Base-by-base conservation (phyloP, 78 protist species). In the Bodo saltans region DNA sequence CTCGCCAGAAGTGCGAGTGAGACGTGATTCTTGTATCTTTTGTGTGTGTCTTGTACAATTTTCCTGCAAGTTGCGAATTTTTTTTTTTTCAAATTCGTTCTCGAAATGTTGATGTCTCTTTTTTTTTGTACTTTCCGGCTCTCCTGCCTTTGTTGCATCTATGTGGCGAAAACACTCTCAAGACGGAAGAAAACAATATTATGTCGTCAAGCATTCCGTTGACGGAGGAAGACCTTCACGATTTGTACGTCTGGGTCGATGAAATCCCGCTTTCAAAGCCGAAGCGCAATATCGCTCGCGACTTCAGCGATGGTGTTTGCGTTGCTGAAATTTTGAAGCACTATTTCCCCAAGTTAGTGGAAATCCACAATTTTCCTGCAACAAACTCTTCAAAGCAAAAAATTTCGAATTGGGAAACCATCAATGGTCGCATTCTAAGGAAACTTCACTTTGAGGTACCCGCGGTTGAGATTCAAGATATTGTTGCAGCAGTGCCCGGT, bases 261-360 rank as follows among this genome's bases (percentile, higher is more conserved):
- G 74, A 78, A 35, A 86, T 92, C 32, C 91, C 91, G 0, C 84
- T 92, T 39, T 87, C 91, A 28, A 39, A 93, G 41, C 93, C 92
- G 25, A 92, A 92, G 87, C n/a, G 72, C 52, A 92, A 92, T 81
- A 87, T 92, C 37, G 27, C 90, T 0, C 86, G 95, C n/a, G 95
- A 92, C 70, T 92, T 92, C 74, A 34, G 80, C 34, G 95, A 92
- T 38, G 95, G 93, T 26, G 90, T 91, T 42, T 1, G 86, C 68
- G 53, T 85, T 35, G 88, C 91, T 0, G 92, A 92, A 40, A 75
- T 87, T 12, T 39, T 87, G 38, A 26, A 84, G 39, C 92, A 86
- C 78, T 87, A 75, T 33, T 3, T 73, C 40, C 90, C 90, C 23
- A 0, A 35, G 28, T 23, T 85, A 0, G 92, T 92, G 21, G 93